Evolutionary conservation across 768 basidiomycete species (phyloP).

Genomic region (Pilatotrama ljubarskyi): DNA sequence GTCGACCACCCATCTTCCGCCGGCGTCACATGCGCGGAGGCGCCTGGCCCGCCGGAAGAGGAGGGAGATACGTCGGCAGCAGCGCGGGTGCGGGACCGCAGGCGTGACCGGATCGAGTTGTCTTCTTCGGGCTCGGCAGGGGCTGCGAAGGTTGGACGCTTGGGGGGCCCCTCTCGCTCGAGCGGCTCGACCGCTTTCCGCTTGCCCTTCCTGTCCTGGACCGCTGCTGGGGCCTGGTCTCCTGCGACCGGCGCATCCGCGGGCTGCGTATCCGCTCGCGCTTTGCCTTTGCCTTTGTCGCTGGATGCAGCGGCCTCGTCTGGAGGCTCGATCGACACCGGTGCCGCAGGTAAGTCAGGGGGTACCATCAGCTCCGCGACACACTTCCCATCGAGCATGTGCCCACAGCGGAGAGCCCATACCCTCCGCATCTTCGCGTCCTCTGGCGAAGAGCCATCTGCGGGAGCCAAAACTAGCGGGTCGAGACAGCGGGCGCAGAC

Average conservation of each 20-base stretch:
- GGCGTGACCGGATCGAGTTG: conserved; percentile 55
- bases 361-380: conserved; percentile 58
- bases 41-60: background rate
- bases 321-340: background rate
- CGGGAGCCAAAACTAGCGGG: conserved; percentile 56
- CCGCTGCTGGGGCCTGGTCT: background rate
- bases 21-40: conserved; percentile 14
- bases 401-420: conserved; percentile 77
- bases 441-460: conserved; percentile 32
- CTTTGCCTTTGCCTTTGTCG: conserved; percentile 42
- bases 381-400: conserved; percentile 79
- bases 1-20: background rate
- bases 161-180: conserved; percentile 6
- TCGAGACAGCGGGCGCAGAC: conserved; percentile 70
- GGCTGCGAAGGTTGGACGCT: conserved; percentile 7
- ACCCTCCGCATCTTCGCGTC: conserved; percentile 50
- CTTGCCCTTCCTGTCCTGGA: conserved; percentile 19
- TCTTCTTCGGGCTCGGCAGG: conserved; percentile 17
- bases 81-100: conserved; percentile 47
- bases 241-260: background rate
- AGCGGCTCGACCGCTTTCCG: conserved; percentile 14
- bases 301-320: conserved; percentile 5
- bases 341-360: background rate
- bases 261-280: conserved; percentile 7
- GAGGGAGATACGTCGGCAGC: conserved; percentile 14